Evolutionary conservation across 176 grass and related monocot genomes (phyloP).

Genomic region (Carex pumila): DNA sequence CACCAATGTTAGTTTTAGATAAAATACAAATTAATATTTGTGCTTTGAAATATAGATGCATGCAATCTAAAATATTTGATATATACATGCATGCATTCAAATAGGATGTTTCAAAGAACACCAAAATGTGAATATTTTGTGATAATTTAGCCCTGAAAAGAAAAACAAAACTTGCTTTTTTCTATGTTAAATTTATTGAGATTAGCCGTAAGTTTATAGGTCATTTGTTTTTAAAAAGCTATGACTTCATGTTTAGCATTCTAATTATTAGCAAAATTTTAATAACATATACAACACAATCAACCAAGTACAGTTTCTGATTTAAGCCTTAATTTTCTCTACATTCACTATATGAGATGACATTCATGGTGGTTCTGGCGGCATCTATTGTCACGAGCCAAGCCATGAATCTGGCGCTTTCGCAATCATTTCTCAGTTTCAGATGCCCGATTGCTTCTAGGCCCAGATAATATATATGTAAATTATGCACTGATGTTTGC

Average conservation of each 20-base stretch:
- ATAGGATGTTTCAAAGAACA: too few species aligned
- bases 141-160: neutral
- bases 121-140: neutral
- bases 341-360: conserved; percentile 45
- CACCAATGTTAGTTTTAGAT: too few species aligned
- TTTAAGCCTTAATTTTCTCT: neutral
- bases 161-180: neutral
- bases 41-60: too few species aligned
- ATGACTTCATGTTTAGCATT: neutral
- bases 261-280: neutral
- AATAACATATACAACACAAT: neutral
- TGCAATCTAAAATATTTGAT: neutral
- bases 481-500: conserved; percentile 56
- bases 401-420: conserved; percentile 74
- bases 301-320: conserved; percentile 3
- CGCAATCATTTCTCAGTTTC: conserved; percentile 26
- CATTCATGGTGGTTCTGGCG: conserved; percentile 47
- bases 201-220: neutral
- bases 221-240: neutral
- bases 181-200: neutral
- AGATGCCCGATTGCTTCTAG: too few species aligned
- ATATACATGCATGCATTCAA: neutral
- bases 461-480: conserved; percentile 17
- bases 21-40: too few species aligned
- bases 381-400: conserved; percentile 66